A percentile compares a stretch with the other conserved stretches of the same genome.
phyloP scores from a whole-genome alignment of 768 basidiomycete species.

The Suillus plorans region DNA sequence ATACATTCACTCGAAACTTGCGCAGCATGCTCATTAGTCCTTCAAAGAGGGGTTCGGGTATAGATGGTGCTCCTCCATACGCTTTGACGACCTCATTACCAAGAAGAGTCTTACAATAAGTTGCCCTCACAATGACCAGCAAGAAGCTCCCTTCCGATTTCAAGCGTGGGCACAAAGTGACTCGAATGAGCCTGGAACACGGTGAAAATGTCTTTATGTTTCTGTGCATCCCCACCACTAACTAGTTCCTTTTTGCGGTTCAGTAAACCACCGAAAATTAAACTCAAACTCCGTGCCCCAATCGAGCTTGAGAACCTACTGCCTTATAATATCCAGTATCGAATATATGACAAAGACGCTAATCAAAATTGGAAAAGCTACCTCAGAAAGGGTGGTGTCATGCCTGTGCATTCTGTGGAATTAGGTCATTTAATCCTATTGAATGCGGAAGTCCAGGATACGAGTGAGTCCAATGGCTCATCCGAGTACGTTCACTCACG shows the following conservation, averaged over 20 bases:
- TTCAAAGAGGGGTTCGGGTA: slow-evolving; percentile 90
- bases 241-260: slow-evolving; percentile 6
- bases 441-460: slow-evolving; percentile 89
- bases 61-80: slow-evolving; percentile 84
- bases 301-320: slow-evolving; percentile 94
- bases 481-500: background rate
- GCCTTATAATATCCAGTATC: slow-evolving; percentile 91
- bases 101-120: slow-evolving; percentile 72
- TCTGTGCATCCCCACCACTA: background rate
- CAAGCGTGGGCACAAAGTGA: slow-evolving; percentile 89
- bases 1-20: background rate
- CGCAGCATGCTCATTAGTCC: background rate
- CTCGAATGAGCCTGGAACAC: slow-evolving; percentile 47
- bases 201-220: slow-evolving; percentile 41
- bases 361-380: slow-evolving; percentile 95
- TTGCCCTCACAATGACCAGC: slow-evolving; percentile 78
- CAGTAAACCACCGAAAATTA: slow-evolving; percentile 85
- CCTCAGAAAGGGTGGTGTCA: slow-evolving; percentile 87
- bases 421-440: slow-evolving; percentile 85
- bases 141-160: slow-evolving; percentile 90
- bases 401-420: slow-evolving; percentile 96
- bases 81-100: slow-evolving; percentile 85
- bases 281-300: slow-evolving; percentile 85
- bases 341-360: slow-evolving; percentile 95
- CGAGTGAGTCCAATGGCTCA: slow-evolving; percentile 48